Evolutionary conservation across 2,329 filamentous ascomycete species (phyloP), one percentile per base, ranked within the genome.

Genomic region (Albophoma yamanashiensis): DNA sequence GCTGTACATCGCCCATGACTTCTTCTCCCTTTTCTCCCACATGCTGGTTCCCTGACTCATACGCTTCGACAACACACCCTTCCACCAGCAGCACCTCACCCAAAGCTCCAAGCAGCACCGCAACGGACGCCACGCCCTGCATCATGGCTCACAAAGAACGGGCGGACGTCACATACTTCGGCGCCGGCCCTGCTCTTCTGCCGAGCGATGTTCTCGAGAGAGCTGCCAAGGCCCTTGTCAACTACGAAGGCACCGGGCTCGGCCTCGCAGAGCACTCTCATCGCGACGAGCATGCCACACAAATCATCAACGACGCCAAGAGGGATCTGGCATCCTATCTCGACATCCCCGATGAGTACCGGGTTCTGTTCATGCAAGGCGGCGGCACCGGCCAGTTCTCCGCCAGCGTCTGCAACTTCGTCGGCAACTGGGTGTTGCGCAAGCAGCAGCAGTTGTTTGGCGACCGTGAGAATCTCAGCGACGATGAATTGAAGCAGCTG

Each of bases 181-280:
- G 92, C 63, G 92, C 93, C 58, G 93, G 93, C 64, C 93, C 93
- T 56, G 92, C 93, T n/a, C 79, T 85, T 39, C 82, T 97, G 22
- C 92, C 92, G 31, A 95, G 90, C 15, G 76, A 84, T 4, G 89
- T 97, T 27, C 83, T 97, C 57, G 85, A 94, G 73, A 81, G 79
- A 53, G 92, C 91, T 57, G 86, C 91, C 1, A 73, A 85, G 70
- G 89, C 89, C 1, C 85, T 97, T 5, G 75, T 96, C 64, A 89
- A 97, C 79, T 96, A 86, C 78, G 79, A 93, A 55, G 80, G 84
- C 71, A 90, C 86, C 45, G 93, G 93, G 61, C 81, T 97, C 59
- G 92, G 92, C 58, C 82, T 97, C 52, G 91, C 89, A 64, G 93
- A 97, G 75, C 91, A 95, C 72, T 93, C 89, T 12, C 93, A 97